A percentile compares a stretch with the other conserved stretches of the same genome.
Conservation (phyloP, 2,329 filamentous ascomycete genomes). For the Exutisphaerella laricina region DNA sequence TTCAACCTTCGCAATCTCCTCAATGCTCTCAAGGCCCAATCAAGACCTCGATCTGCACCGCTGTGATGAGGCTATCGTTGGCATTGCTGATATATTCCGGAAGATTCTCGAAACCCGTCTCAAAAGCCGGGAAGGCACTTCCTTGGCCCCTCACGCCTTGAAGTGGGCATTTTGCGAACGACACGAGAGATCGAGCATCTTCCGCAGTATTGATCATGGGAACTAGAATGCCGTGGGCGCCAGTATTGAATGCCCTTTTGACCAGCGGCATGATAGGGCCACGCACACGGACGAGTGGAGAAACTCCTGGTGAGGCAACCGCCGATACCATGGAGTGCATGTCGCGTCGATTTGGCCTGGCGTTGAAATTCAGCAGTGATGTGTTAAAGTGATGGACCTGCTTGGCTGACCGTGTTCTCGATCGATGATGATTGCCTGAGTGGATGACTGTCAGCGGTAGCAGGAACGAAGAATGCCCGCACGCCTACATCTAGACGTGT, state of each 20-base stretch:
- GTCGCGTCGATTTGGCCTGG: conserved; percentile 50
- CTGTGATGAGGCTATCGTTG: conserved; percentile 46
- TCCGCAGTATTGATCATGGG: conserved; percentile 48
- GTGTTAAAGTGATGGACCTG: too few relatives aligned
- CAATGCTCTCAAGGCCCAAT: conserved; percentile 36
- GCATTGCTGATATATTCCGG: conserved; percentile 47
- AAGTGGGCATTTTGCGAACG: conserved; percentile 50
- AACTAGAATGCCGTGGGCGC: conserved; percentile 39
- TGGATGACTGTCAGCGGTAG: too few relatives aligned
- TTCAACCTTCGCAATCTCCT: conserved; percentile 47
- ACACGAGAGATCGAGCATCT: conserved; percentile 46
- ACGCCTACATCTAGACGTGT: too few relatives aligned
- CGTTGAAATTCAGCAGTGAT: too few relatives aligned
- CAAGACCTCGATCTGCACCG: conserved; percentile 43
- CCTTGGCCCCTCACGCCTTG: conserved; percentile 50
- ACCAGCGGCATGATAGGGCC: conserved; percentile 53
- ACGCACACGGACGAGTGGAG: conserved; percentile 44
- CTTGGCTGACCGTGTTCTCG: too few relatives aligned
- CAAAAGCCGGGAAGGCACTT: conserved; percentile 51
- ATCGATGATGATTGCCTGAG: too few relatives aligned
- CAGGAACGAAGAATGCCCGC: too few relatives aligned
- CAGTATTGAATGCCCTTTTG: conserved; percentile 5
- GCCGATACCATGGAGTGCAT: conserved; percentile 52
- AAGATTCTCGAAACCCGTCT: conserved; percentile 44
- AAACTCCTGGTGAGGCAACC: conserved; percentile 37